phyloP scores from a whole-genome alignment of 2,329 filamentous ascomycete species.

The Cordyceps pruinosa region DNA sequence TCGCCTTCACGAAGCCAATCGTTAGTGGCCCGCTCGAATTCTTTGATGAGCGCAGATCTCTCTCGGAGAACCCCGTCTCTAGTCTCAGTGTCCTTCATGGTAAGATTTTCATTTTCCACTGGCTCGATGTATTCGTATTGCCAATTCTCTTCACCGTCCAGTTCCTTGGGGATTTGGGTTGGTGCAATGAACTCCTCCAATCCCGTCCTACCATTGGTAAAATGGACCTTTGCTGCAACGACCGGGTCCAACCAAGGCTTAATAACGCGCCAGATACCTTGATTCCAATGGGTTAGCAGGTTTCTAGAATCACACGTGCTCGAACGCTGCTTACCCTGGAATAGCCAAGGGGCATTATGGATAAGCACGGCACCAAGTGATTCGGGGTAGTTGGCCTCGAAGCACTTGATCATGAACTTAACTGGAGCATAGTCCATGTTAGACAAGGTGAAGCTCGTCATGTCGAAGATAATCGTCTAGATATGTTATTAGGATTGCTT shows the following conservation, averaged over 20 bases:
- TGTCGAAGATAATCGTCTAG: slow-evolving; percentile 88
- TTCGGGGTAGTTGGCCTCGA: slow-evolving; percentile 97
- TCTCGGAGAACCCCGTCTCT: slow-evolving; percentile 57
- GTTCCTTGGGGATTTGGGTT: slow-evolving; percentile 67
- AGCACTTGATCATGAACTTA: slow-evolving; percentile 99
- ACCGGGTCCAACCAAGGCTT: slow-evolving; percentile 95
- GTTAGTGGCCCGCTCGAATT: slow-evolving; percentile 68
- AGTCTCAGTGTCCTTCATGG: slow-evolving; percentile 59
- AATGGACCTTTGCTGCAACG: slow-evolving; percentile 88
- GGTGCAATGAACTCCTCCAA: slow-evolving; percentile 68
- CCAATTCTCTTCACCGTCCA: slow-evolving; percentile 83
- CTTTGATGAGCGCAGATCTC: slow-evolving; percentile 58
- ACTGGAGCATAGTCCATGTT: slow-evolving; percentile 99
- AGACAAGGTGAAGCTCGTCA: slow-evolving; percentile 86
- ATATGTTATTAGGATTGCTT: slow-evolving; percentile 18
- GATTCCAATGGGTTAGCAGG: slow-evolving; percentile 13
- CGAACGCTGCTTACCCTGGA: slow-evolving; percentile 58
- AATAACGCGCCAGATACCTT: slow-evolving; percentile 93
- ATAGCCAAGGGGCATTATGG: slow-evolving; percentile 95
- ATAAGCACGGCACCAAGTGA: slow-evolving; percentile 83
- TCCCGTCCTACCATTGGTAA: slow-evolving; percentile 76
- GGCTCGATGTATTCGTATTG: slow-evolving; percentile 78
- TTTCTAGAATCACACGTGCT: not conserved
- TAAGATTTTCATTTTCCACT: slow-evolving; percentile 64
- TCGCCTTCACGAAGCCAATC: slow-evolving; percentile 58